phyloP scores from a whole-genome alignment of 2,329 filamentous ascomycete genomes.

The Nigrospora oryzae region DNA sequence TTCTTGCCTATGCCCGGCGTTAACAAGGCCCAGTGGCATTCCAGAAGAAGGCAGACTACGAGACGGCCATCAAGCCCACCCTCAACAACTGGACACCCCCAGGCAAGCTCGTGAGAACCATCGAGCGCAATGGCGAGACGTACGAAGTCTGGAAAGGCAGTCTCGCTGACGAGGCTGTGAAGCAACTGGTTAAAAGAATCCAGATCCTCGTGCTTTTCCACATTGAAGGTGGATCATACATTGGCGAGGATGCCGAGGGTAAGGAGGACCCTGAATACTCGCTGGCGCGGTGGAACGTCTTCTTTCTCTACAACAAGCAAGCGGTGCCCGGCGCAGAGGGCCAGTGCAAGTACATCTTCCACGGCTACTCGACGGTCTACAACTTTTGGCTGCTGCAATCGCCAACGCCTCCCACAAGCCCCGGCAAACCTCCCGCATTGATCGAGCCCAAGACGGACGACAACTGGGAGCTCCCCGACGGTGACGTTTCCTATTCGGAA shows the following conservation, averaged over 20 bases:
- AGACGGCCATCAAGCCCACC: conserved; percentile 42
- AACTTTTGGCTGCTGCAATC: conserved; percentile 64
- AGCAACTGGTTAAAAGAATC: conserved; percentile 66
- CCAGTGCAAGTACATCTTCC: conserved; percentile 64
- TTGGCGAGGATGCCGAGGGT: conserved; percentile 39
- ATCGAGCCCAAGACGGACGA: conserved; percentile 11
- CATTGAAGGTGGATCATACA: conserved; percentile 83
- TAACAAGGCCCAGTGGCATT: conserved; percentile 51
- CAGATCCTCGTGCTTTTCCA: conserved; percentile 80
- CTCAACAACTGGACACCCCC: conserved; percentile 57
- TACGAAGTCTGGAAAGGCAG: conserved; percentile 83
- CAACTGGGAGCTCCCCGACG: conserved; percentile 34
- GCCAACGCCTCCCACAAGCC: conserved; percentile 31
- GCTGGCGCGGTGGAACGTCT: conserved; percentile 81
- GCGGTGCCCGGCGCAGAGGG: conserved; percentile 27
- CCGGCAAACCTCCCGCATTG: conserved; percentile 15
- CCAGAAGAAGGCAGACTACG: conserved; percentile 52
- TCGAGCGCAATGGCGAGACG: conserved; percentile 48
- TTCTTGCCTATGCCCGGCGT: not conserved
- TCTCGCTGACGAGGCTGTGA: conserved; percentile 60
- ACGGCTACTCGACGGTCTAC: conserved; percentile 87
- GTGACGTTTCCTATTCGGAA: conserved; percentile 40
- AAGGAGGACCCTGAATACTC: conserved; percentile 63
- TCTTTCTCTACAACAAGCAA: conserved; percentile 69
- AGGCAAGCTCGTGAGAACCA: conserved; percentile 59